Percentiles rank a stretch among this genome's conserved stretches.
These are phyloP conservation scores for Ceratobasidium sp. DNA, from an alignment of 1,284 basidiomycete species.

Conservation along the genomic window DNA sequence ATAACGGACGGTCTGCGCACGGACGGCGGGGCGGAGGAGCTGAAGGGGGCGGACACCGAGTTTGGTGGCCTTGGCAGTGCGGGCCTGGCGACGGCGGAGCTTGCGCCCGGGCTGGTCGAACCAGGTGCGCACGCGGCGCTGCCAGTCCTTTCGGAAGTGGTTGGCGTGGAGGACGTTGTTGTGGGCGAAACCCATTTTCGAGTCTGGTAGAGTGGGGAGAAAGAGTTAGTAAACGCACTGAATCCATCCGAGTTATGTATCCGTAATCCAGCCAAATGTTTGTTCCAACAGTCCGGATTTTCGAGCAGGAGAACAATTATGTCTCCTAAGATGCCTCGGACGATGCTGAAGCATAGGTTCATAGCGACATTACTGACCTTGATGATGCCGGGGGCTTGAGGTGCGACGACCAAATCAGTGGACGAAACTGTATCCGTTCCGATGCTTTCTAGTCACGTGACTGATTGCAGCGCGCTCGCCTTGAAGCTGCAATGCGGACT, in stretches of 20 bases:
- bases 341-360: slow-evolving; percentile 13
- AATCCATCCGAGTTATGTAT: slow-evolving; percentile 17
- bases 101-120: slow-evolving; percentile 99
- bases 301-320: not conserved
- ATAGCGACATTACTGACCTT: slow-evolving; percentile 40
- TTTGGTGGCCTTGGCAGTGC: slow-evolving; percentile 90
- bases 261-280: not conserved
- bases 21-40: slow-evolving; percentile 96
- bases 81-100: slow-evolving; percentile 93
- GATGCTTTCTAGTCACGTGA: slow-evolving; percentile 29
- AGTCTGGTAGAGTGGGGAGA: slow-evolving; percentile 17
- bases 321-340: not conserved
- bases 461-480: not conserved
- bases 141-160: slow-evolving; percentile 99
- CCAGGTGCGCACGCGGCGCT: slow-evolving; percentile 94
- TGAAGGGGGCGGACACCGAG: slow-evolving; percentile 93
- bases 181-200: slow-evolving; percentile 51
- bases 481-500: slow-evolving; percentile 10
- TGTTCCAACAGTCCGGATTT: slow-evolving; percentile 15
- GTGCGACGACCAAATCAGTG: slow-evolving; percentile 22
- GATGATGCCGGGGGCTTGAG: slow-evolving; percentile 37
- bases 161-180: slow-evolving; percentile 83
- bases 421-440: slow-evolving; percentile 36
- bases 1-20: slow-evolving; percentile 97
- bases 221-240: slow-evolving; percentile 24